Base-by-base conservation (phyloP, 2,329 filamentous ascomycete species). In the Fonsecaea erecta region DNA sequence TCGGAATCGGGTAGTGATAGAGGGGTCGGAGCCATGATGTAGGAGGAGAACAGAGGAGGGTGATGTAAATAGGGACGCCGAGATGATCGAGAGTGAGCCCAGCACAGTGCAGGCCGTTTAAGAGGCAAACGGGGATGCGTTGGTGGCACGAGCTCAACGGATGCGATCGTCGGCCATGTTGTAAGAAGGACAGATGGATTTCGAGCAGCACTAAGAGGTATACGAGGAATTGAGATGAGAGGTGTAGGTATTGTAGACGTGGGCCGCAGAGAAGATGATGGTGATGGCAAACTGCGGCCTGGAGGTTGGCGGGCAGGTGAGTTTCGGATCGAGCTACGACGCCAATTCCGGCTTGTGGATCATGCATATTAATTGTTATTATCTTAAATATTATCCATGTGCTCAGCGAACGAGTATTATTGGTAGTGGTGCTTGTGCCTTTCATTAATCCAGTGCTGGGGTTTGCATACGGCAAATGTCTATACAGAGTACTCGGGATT, bases 1-100 rank as follows among this genome's bases (percentile, higher is more conserved):
- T 69, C 67, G 16, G 75, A 52, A 70, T 73, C 66, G 70, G 71
- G 51, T 69, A 71, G 43, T 66, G 71, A 53, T 54, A 70, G 18
- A 34, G 60, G 51, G 30, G 34, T 64, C n/a, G 52, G 28, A 30
- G 60, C 37, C 64, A 66, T 68, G 24, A 11, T 68, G 30, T 34
- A 5, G 55, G 9, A 12, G 11, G 60, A 55, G 53, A 24, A 30
- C 28, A 53, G 24, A 51, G 60, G 35, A 37, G 14, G 21, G 18
- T 32, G 48, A 32, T 43, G 52, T 48, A n/a, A n/a, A n/a, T 43
- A 9, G 35, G 30, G 54, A 37, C 16, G 46, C 9, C 24, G 30
- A 16, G 28, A 46, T 14, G 46, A n/a, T 35, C 28, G 51, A 30
- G 21, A 34, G 34, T 30, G 24, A 57, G 51, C 48, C 14, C 28